A percentile compares a stretch with the other conserved stretches of the same genome.
phyloP scores from a whole-genome alignment of 73 alveolate species.

The Uronychia setigera region DNA sequence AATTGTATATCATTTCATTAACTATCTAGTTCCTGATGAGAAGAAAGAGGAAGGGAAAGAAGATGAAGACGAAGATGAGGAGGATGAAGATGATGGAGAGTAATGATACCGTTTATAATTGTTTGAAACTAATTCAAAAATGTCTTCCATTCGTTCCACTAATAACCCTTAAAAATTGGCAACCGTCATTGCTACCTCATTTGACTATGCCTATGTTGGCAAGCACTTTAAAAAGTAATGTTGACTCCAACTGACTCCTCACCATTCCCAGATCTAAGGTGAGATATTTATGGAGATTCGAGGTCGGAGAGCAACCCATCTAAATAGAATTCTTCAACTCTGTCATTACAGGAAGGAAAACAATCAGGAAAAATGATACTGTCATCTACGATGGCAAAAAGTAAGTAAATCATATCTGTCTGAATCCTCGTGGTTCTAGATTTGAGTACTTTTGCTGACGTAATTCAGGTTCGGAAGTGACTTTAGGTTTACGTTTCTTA shows the following conservation, averaged over 20 bases:
- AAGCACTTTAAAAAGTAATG: not conserved
- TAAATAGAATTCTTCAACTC: not conserved
- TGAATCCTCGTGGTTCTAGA: not conserved
- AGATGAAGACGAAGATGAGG: slow-evolving; percentile 73
- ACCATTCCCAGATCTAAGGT: not conserved
- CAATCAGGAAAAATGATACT: not conserved
- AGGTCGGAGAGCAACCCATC: not conserved
- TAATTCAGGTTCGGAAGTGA: not conserved
- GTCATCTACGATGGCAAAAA: not conserved
- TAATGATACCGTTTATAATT: not conserved
- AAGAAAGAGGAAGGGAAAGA: slow-evolving; percentile 59
- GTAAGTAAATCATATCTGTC: not conserved
- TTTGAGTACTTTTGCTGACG: not conserved
- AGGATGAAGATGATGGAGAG: slow-evolving; percentile 78
- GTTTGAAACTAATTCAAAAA: slow-evolving; percentile 1
- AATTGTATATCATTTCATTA: slow-evolving; percentile 19
- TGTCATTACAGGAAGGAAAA: not conserved
- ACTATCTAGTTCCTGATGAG: slow-evolving; percentile 7
- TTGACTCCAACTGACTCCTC: not conserved
- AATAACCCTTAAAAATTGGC: slow-evolving; percentile 5
- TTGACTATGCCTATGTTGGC: not conserved
- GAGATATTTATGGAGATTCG: not conserved
- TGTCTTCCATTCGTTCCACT: slow-evolving; percentile 20
- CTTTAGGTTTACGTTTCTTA: not conserved
- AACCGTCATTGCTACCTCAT: not conserved